These are phyloP conservation scores for Gastrolobium bilobum DNA, from an alignment of 306 rosid genomes.

Conservation along the genomic window DNA sequence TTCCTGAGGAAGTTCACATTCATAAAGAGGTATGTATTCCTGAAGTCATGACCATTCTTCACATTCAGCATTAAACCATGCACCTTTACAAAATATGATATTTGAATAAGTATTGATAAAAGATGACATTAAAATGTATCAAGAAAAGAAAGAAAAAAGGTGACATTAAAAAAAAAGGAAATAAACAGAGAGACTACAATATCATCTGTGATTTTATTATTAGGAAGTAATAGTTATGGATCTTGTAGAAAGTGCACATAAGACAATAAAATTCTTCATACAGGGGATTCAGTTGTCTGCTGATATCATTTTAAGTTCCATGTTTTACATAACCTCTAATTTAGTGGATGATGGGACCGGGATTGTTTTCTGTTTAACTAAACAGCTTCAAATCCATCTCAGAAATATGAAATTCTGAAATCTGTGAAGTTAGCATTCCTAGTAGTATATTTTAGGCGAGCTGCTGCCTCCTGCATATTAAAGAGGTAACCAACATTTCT, in stretches of 20 bases:
- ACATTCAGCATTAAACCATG: conserved; percentile 27
- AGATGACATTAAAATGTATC: background rate
- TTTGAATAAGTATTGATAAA: conserved; percentile 18
- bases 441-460: conserved; percentile 1
- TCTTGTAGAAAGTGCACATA: background rate
- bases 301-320: conserved; percentile 26
- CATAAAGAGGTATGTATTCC: conserved; percentile 78
- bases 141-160: background rate
- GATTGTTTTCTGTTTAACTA: background rate
- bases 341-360: background rate
- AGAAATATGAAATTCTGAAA: conserved; percentile 26
- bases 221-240: conserved; percentile 18
- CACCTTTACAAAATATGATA: conserved; percentile 4
- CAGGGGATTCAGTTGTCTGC: conserved; percentile 19
- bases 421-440: conserved; percentile 13
- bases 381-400: conserved; percentile 19
- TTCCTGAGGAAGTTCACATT: conserved; percentile 77
- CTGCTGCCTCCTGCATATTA: conserved; percentile 13
- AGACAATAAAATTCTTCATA: conserved; percentile 34
- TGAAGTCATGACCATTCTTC: conserved; percentile 22
- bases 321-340: conserved; percentile 15
- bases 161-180: background rate
- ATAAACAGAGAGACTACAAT: conserved; percentile 1
- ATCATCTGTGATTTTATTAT: background rate
- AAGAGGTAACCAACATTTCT: background rate